phyloP scores from a whole-genome alignment of 306 rosid species.

The Inga leiocalycina region DNA sequence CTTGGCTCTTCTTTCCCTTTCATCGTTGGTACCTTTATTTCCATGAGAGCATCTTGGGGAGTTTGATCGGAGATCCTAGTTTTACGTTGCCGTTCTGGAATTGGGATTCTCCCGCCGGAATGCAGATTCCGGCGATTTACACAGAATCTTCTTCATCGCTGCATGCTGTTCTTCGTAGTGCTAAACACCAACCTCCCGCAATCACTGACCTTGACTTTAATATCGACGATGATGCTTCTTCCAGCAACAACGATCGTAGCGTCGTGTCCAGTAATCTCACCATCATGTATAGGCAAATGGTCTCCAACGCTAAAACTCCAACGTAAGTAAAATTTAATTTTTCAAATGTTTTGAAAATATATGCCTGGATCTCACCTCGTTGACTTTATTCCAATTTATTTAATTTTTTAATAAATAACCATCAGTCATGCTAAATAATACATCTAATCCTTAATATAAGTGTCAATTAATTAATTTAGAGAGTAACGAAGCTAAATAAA shows the following conservation, averaged over 20 bases:
- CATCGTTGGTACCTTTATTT: conserved; percentile 82
- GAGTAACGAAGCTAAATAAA: no score
- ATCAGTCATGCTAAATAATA: no score
- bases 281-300: conserved; percentile 73
- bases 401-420: no score
- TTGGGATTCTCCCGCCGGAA: conserved; percentile 68
- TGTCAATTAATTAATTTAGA: no score
- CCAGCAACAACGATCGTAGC: not conserved
- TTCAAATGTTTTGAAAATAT: not conserved
- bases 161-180: conserved; percentile 48
- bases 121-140: conserved; percentile 59
- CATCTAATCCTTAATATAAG: no score
- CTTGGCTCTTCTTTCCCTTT: conserved; percentile 87
- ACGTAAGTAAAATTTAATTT: not conserved
- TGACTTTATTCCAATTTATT: not conserved
- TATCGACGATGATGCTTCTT: not conserved
- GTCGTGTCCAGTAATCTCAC: conserved; percentile 47
- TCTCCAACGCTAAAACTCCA: conserved; percentile 54
- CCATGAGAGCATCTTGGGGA: conserved; percentile 72
- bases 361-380: not conserved
- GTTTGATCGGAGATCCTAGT: conserved; percentile 61
- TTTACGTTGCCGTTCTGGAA: conserved; percentile 83
- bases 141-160: conserved; percentile 54
- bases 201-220: conserved; percentile 53
- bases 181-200: conserved; percentile 62